Percentiles rank a stretch among this genome's conserved stretches.
Evolutionary conservation across 192 early-diverging fungal genomes (phyloP).

Genomic region (Coemansia sp.): DNA sequence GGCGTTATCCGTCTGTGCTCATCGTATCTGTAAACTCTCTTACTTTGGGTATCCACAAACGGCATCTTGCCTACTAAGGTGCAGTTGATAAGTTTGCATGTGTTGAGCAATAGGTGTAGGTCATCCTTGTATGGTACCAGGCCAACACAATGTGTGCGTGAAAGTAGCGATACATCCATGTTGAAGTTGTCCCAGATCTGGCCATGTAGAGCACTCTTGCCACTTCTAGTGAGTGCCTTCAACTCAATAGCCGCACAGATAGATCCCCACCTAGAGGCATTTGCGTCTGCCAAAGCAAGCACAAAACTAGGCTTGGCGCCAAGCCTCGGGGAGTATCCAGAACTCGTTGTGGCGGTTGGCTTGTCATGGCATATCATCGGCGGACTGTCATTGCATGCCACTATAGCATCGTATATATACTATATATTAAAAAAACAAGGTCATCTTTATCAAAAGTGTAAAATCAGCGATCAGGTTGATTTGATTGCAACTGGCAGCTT

Average conservation of each 20-base stretch:
- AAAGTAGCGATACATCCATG: background rate
- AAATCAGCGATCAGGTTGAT: no score
- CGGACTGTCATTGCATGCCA: no score
- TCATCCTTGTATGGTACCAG: background rate
- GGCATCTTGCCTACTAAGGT: background rate
- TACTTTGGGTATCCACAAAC: background rate
- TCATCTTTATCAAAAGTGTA: no score
- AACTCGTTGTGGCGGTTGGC: background rate
- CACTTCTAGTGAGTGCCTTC: background rate
- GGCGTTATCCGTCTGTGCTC: background rate
- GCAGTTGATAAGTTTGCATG: background rate
- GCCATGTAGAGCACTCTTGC: background rate
- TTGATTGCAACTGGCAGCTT: no score
- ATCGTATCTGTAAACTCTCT: background rate
- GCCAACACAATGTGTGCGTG: background rate
- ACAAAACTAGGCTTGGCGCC: slow-evolving; percentile 1
- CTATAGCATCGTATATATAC: no score
- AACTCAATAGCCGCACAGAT: background rate
- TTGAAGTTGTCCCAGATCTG: background rate
- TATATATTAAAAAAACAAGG: no score
- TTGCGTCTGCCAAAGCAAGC: background rate
- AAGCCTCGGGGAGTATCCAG: no score
- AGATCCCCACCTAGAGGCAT: background rate
- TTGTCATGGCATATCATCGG: no score
- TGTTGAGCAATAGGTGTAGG: background rate